These are phyloP conservation scores for Psilocybe cubensis DNA, from an alignment of 768 basidiomycete species.

Conservation along the genomic window DNA sequence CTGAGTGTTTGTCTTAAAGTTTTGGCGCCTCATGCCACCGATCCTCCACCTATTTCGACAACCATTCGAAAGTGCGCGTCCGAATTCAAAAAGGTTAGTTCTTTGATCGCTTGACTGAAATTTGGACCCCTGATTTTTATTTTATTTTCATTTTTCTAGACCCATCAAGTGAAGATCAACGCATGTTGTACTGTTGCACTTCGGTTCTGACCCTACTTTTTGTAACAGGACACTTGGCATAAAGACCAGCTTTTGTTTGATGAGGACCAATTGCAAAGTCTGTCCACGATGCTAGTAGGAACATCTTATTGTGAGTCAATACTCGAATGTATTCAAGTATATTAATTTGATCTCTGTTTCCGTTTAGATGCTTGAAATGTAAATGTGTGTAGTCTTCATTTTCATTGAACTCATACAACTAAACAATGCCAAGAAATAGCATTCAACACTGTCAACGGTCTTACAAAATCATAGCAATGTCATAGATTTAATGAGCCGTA, in stretches of 20 bases:
- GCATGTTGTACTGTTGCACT: not conserved
- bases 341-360: slow-evolving; percentile 9
- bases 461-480: not conserved
- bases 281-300: slow-evolving; percentile 88
- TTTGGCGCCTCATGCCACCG: slow-evolving; percentile 76
- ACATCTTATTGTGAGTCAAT: slow-evolving; percentile 79
- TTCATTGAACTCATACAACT: too few relatives aligned
- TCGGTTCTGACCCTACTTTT: slow-evolving; percentile 15
- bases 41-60: slow-evolving; percentile 89
- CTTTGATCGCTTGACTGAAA: slow-evolving; percentile 9
- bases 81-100: slow-evolving; percentile 78
- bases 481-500: not conserved
- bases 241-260: slow-evolving; percentile 86
- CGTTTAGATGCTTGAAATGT: slow-evolving; percentile 16
- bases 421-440: too few relatives aligned
- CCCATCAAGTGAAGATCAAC: slow-evolving; percentile 54
- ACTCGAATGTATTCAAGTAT: not conserved
- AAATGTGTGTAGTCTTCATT: not conserved
- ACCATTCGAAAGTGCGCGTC: slow-evolving; percentile 86
- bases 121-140: slow-evolving; percentile 13
- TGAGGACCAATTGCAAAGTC: slow-evolving; percentile 86
- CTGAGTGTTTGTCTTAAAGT: slow-evolving; percentile 42
- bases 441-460: too few relatives aligned
- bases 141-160: slow-evolving; percentile 37
- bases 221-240: slow-evolving; percentile 83